phyloP scores from a whole-genome alignment of 2,329 filamentous ascomycete species.

The Pseudopyricularia javanii region DNA sequence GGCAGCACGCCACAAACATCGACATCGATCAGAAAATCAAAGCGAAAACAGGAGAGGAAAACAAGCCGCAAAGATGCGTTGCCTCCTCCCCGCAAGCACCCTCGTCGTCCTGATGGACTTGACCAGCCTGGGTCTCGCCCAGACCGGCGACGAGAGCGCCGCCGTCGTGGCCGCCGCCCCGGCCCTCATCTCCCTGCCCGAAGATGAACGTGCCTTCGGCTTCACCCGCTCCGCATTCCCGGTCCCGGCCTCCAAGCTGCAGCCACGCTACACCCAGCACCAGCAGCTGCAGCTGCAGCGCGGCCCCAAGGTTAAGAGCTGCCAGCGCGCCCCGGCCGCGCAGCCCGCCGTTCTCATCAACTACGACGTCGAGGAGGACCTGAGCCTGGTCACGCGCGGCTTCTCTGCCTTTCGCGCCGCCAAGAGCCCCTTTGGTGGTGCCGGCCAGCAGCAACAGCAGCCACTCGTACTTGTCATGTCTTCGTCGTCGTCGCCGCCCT shows the following conservation, averaged over 20 bases:
- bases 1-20: neutral
- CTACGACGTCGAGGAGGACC: neutral
- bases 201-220: neutral
- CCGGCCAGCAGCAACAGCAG: no score
- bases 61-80: neutral
- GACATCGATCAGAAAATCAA: neutral
- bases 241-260: neutral
- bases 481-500: neutral
- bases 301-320: neutral
- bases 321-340: neutral
- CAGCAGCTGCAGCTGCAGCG: neutral
- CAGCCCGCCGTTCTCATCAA: neutral
- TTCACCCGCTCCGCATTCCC: slow-evolving; percentile 1
- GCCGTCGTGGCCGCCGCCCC: neutral
- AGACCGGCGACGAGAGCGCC: neutral
- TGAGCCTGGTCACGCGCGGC: neutral
- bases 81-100: neutral
- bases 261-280: neutral
- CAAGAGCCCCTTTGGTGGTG: neutral
- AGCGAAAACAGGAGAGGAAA: neutral
- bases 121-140: neutral
- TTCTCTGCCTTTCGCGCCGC: neutral
- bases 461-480: neutral
- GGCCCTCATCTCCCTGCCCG: neutral
- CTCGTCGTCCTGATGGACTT: neutral